phyloP scores from a whole-genome alignment of 2,329 filamentous ascomycete genomes.

The Pestalotiopsis sp. region DNA sequence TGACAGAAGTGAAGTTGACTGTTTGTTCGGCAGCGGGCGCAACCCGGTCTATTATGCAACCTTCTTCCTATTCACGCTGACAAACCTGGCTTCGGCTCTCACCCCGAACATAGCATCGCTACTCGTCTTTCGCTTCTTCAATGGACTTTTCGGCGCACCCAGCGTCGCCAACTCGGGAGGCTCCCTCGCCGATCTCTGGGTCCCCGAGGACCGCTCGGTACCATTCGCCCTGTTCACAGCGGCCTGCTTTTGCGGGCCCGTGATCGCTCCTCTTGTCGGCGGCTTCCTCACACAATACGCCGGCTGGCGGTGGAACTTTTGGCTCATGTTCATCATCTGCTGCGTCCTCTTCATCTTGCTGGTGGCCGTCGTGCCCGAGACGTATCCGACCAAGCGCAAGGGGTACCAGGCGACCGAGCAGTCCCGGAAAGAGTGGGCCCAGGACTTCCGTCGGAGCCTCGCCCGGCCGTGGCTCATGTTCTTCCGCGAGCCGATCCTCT shows the following conservation, averaged over 20 bases:
- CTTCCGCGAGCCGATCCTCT: conserved; percentile 48
- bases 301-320: conserved; percentile 40
- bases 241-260: not conserved
- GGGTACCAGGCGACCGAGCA: conserved; percentile 37
- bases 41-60: not conserved
- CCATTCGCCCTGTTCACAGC: conserved; percentile 37
- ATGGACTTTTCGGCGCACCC: conserved; percentile 44
- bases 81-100: conserved; percentile 50
- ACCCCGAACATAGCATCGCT: conserved; percentile 37
- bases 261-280: conserved; percentile 16
- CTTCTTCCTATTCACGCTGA: not conserved
- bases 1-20: not conserved
- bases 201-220: conserved; percentile 35
- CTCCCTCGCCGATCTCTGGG: conserved; percentile 45
- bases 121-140: conserved; percentile 42
- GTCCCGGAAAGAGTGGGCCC: conserved; percentile 28
- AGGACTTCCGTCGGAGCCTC: conserved; percentile 14
- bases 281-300: conserved; percentile 15
- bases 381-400: conserved; percentile 36
- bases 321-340: conserved; percentile 38
- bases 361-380: conserved; percentile 34
- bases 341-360: conserved; percentile 29
- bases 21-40: not conserved
- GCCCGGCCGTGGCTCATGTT: conserved; percentile 44
- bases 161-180: conserved; percentile 44